Percentiles rank a stretch among this genome's conserved stretches.
These are phyloP conservation scores for Vishniacozyma victoriae DNA, from an alignment of 768 basidiomycete species.

Conservation along the genomic window DNA sequence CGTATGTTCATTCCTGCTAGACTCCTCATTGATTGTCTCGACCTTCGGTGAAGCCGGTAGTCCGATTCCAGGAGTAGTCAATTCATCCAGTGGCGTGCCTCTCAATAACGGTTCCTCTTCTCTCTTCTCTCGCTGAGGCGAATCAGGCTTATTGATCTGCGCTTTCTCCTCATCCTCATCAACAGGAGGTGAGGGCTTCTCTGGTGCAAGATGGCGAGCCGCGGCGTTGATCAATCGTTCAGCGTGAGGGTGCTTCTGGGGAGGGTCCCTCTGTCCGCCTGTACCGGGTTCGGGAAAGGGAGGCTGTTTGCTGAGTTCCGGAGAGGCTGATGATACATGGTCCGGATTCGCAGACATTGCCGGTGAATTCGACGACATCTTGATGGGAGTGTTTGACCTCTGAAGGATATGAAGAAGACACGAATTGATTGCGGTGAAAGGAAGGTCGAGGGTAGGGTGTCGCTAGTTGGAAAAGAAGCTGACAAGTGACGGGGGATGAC, in stretches of 20 bases:
- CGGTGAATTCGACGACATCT: no score
- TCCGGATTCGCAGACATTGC: no score
- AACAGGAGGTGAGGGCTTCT: constrained; percentile 10
- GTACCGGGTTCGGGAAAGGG: constrained; percentile 9
- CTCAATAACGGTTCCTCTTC: constrained; percentile 29
- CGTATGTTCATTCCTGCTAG: background rate
- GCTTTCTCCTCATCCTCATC: background rate
- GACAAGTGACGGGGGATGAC: no score
- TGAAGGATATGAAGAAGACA: no score
- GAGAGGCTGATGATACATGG: no score
- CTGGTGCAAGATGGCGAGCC: constrained; percentile 29
- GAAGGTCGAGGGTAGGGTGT: no score
- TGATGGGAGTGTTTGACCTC: no score
- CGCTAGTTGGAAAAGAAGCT: no score
- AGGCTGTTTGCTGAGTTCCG: no score
- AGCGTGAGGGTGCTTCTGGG: constrained; percentile 17
- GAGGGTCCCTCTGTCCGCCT: background rate
- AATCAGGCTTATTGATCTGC: background rate
- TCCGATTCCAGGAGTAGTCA: constrained; percentile 21
- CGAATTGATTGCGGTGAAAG: no score
- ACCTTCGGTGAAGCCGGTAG: background rate
- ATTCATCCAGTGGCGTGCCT: constrained; percentile 39
- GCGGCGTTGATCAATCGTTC: constrained; percentile 33
- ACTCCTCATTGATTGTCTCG: constrained; percentile 1
- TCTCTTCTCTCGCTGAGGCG: constrained; percentile 4